Base-by-base conservation (phyloP, 179 eudicot species). In the Gypsophila paniculata region DNA sequence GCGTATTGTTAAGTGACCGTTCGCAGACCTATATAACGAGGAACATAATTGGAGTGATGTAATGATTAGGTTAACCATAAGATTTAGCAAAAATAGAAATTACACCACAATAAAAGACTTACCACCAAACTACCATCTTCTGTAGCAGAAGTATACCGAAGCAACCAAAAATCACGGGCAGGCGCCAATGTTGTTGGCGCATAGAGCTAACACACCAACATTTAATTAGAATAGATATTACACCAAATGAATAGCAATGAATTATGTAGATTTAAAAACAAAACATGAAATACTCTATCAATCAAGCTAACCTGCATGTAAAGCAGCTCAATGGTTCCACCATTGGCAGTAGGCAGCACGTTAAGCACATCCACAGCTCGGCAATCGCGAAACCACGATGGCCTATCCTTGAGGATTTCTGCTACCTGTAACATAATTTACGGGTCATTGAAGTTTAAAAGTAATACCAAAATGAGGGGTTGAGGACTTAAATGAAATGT, bases 101-200 rank as follows among this genome's bases (percentile, higher is more conserved):
- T 3, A n/a, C 8, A 34, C 8, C 17, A 36, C 8, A 36, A 29
- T 39, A 21, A 68, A 12, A 66, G 32, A 75, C 83, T 55, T 84
- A 91, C 97, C 92, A 91, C 89, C 59, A 91, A 79, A 75, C 97
- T 85, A 70, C 97, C 97, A 78, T 91, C 87, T 72, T 86, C 95
- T 83, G 86, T 77, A 49, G 83, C 86, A 63, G 90, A 86, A 68
- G 93, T 84, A 64, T 86, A 88, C 54, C 95, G 90, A 73, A 91
- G 84, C 73, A 88, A 83, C 97, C 91, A 91, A 77, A 91, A 89
- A 80, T 91, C 97, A 73, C 94, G 94, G 76, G 89, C 95, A 64
- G 89, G 86, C 5, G 97, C 95, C 80, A 91, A 75, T 52, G 89
- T 91, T 54, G 97, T 91, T 18, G 95, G 90, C 22, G 95, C 91